Conservation (phyloP, 495 filamentous ascomycete species). For the Neurospora intermedia region DNA sequence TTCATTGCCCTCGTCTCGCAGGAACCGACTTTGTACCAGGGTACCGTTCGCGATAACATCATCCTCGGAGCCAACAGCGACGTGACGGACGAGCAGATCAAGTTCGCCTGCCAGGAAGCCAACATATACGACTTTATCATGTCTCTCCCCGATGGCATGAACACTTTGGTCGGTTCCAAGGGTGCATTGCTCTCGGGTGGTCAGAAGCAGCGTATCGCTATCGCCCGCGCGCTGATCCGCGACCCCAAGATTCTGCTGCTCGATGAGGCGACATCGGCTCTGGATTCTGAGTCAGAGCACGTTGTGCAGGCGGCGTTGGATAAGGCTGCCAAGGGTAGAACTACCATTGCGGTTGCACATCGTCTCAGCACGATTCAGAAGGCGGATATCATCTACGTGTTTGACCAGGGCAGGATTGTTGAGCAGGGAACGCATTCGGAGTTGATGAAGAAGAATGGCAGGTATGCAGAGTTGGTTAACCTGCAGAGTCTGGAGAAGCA, state of each 20-base stretch:
- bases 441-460: constrained; percentile 39
- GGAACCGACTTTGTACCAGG: constrained; percentile 48
- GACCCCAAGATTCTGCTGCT: constrained; percentile 63
- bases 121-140: constrained; percentile 58
- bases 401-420: constrained; percentile 45
- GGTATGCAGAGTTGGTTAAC: constrained; percentile 46
- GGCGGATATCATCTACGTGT: constrained; percentile 49
- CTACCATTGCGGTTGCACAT: constrained; percentile 70
- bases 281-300: constrained; percentile 69
- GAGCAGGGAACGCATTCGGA: constrained; percentile 45
- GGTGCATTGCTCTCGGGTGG: constrained; percentile 65
- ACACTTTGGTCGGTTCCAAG: constrained; percentile 54
- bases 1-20: constrained; percentile 55
- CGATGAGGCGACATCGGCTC: constrained; percentile 69
- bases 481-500: constrained; percentile 66
- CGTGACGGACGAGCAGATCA: constrained; percentile 42
- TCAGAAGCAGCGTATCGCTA: constrained; percentile 70
- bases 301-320: constrained; percentile 65
- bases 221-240: constrained; percentile 69
- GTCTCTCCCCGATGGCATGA: constrained; percentile 52
- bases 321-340: constrained; percentile 50
- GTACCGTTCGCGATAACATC: constrained; percentile 52
- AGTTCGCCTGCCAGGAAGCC: constrained; percentile 52
- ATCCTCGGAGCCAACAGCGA: constrained; percentile 37
- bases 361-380: constrained; percentile 48